These are phyloP conservation scores for Cryptococcus hybrid DNA, from an alignment of 1,284 basidiomycete species.

Conservation along the genomic window DNA sequence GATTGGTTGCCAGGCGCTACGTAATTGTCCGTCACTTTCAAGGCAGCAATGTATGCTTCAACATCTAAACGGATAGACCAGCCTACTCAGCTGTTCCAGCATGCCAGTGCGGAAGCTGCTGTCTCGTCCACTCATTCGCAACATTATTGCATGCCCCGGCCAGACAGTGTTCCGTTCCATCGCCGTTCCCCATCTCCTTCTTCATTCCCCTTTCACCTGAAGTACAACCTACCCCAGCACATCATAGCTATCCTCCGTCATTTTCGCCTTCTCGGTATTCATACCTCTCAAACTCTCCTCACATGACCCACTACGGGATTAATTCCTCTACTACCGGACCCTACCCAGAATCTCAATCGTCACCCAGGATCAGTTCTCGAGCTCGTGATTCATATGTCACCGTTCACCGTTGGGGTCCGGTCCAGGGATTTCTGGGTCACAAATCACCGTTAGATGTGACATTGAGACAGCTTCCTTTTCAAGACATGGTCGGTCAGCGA, in stretches of 20 bases:
- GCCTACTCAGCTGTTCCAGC: no score
- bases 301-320: constrained; percentile 1
- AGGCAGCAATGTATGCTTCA: no score
- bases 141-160: neutral
- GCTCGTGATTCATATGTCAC: constrained; percentile 8
- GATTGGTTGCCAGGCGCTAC: no score
- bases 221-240: neutral
- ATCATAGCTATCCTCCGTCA: no score
- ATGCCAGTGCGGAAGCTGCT: no score
- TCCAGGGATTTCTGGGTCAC: constrained; percentile 28
- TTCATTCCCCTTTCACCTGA: neutral
- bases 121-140: no score
- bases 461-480: constrained; percentile 16
- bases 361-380: no score
- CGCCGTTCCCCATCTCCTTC: constrained; percentile 7
- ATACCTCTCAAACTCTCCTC: constrained; percentile 7
- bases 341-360: neutral
- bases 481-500: constrained; percentile 9
- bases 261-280: constrained; percentile 2
- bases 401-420: constrained; percentile 24
- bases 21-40: no score
- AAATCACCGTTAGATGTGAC: constrained; percentile 32
- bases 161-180: neutral
- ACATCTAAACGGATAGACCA: no score
- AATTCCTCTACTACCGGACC: neutral